A percentile compares a stretch with the other conserved stretches of the same genome.
Evolutionary conservation across 1,284 basidiomycete species (phyloP).

Genomic region (Chondrostereum purpureum): DNA sequence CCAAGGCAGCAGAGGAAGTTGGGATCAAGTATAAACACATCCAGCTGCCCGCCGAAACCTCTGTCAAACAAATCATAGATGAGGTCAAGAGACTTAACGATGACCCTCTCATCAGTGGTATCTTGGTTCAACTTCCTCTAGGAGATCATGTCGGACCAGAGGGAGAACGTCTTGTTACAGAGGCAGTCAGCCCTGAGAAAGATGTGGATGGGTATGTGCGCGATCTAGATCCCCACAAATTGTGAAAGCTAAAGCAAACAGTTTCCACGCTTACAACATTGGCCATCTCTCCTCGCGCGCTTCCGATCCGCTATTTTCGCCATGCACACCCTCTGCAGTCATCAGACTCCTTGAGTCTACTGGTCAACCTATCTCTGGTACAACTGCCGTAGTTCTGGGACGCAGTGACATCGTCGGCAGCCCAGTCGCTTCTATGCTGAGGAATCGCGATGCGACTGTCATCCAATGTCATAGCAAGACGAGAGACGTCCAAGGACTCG

Average conservation of each 20-base stretch:
- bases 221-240: constrained; percentile 12
- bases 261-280: constrained; percentile 99
- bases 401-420: constrained; percentile 98
- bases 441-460: constrained; percentile 90
- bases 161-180: constrained; percentile 88
- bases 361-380: constrained; percentile 67
- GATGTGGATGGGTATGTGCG: constrained; percentile 87
- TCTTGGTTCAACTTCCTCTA: constrained; percentile 97
- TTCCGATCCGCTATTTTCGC: constrained; percentile 84
- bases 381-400: constrained; percentile 89
- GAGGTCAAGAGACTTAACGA: constrained; percentile 81
- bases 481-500: constrained; percentile 72
- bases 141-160: constrained; percentile 79
- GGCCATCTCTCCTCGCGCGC: constrained; percentile 91
- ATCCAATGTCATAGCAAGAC: constrained; percentile 96
- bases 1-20: constrained; percentile 91
- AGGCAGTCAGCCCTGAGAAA: constrained; percentile 91
- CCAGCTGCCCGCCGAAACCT: constrained; percentile 62
- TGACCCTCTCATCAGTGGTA: constrained; percentile 80
- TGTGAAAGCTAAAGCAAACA: constrained; percentile 22
- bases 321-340: constrained; percentile 94
- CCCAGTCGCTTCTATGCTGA: constrained; percentile 87
- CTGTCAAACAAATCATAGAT: constrained; percentile 73
- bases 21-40: constrained; percentile 89
- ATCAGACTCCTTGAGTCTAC: constrained; percentile 87